phyloP scores from a whole-genome alignment of 345 rosid genomes.

The Mangifera indica region DNA sequence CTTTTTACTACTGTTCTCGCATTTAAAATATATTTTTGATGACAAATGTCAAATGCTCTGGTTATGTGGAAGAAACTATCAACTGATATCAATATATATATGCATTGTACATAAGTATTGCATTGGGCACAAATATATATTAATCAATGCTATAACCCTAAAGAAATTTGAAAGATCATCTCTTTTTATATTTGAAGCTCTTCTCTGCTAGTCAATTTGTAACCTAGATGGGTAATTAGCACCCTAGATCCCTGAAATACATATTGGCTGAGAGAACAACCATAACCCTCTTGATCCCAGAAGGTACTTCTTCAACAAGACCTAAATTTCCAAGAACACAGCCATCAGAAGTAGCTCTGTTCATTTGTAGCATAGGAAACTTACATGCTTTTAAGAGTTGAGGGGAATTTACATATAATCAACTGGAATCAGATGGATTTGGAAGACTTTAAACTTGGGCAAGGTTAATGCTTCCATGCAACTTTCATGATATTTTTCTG shows the following conservation, averaged over 20 bases:
- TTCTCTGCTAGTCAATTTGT: background rate
- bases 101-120: no score
- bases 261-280: background rate
- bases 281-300: background rate
- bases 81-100: no score
- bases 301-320: background rate
- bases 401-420: background rate
- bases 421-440: background rate
- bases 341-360: background rate
- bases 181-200: background rate
- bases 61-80: background rate
- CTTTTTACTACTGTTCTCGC: background rate
- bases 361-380: background rate
- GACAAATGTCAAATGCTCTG: no score
- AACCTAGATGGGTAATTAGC: background rate
- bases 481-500: background rate
- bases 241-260: background rate
- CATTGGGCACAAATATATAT: no score
- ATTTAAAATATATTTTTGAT: background rate
- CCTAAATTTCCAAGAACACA: background rate
- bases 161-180: background rate
- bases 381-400: background rate
- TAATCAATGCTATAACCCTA: background rate
- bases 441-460: background rate
- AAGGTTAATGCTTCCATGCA: background rate